Conservation (phyloP, 768 basidiomycete genomes). For the Xerocomellus dryophilus region DNA sequence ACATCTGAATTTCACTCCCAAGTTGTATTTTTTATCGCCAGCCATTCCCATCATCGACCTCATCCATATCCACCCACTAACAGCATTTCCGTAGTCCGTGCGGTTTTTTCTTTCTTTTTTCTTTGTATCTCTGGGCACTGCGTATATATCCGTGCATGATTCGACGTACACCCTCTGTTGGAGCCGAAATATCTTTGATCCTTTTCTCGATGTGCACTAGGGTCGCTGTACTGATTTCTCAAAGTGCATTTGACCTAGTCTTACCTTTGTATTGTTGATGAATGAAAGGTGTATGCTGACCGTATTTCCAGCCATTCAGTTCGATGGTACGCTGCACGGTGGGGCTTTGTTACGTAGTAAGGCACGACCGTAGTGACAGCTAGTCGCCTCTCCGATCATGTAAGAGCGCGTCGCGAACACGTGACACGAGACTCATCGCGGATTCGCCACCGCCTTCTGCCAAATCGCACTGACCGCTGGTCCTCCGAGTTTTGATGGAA, state of each 20-base stretch:
- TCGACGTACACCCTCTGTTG: constrained; percentile 9
- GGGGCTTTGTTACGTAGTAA: too few species aligned
- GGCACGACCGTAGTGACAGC: too few species aligned
- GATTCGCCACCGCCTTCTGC: background rate
- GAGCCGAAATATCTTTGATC: constrained; percentile 1
- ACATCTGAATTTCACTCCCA: constrained; percentile 20
- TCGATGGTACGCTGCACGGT: background rate
- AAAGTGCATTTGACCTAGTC: constrained; percentile 6
- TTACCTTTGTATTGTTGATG: constrained; percentile 19
- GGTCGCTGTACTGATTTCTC: constrained; percentile 5
- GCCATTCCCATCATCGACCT: constrained; percentile 6
- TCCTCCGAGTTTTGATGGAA: constrained; percentile 14
- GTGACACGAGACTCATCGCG: constrained; percentile 13
- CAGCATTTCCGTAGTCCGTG: constrained; percentile 9
- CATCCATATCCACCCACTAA: constrained; percentile 11
- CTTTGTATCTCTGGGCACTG: constrained; percentile 22
- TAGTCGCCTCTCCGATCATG: too few species aligned
- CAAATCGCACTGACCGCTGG: background rate
- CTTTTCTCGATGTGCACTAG: background rate
- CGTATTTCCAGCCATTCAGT: background rate
- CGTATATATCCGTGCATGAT: constrained; percentile 25
- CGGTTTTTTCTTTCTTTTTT: background rate
- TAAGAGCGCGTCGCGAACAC: constrained; percentile 15
- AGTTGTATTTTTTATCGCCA: constrained; percentile 24
- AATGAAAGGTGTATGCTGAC: constrained; percentile 10